Evolutionary conservation across 352 stramenopile species (phyloP).

Genomic region (Pythium sp.): DNA sequence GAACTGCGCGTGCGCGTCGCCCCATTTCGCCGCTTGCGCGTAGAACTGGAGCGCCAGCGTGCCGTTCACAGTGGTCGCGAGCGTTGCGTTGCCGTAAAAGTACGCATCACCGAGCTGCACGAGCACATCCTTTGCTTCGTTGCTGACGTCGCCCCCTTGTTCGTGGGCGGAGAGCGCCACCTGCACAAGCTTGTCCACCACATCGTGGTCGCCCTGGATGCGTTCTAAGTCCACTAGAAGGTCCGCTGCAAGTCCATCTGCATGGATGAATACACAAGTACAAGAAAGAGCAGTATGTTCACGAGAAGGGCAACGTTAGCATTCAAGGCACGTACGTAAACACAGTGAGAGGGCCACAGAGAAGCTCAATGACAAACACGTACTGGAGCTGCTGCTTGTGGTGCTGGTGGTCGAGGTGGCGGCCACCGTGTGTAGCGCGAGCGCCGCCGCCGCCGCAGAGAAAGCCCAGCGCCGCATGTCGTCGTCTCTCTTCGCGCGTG

Average conservation of each 20-base stretch:
- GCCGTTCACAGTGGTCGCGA: slow-evolving; percentile 59
- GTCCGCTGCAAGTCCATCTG: slow-evolving; percentile 5
- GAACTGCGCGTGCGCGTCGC: slow-evolving; percentile 74
- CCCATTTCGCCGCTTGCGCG: slow-evolving; percentile 48
- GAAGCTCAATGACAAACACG: not conserved
- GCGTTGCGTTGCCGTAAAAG: slow-evolving; percentile 74
- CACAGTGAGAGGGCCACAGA: not conserved
- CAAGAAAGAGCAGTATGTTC: not conserved
- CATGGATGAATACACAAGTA: not conserved
- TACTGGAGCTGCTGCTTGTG: slow-evolving; percentile 3
- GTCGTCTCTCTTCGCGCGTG: not conserved
- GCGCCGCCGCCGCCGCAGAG: not conserved
- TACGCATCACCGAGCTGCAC: slow-evolving; percentile 72
- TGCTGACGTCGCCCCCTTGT: slow-evolving; percentile 19
- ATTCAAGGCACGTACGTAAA: not conserved
- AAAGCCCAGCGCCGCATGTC: slow-evolving; percentile 7
- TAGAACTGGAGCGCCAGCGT: slow-evolving; percentile 74
- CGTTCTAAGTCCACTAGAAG: slow-evolving; percentile 21
- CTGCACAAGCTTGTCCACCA: slow-evolving; percentile 39
- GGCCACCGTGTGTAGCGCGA: slow-evolving; percentile 1
- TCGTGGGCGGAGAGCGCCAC: slow-evolving; percentile 34
- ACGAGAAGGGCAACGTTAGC: not conserved
- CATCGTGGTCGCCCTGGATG: slow-evolving; percentile 28
- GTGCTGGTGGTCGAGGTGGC: not conserved
- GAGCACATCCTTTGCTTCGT: slow-evolving; percentile 42